These are phyloP conservation scores for Sporothrix curviconia DNA, from an alignment of 2,329 filamentous ascomycete species.

Conservation along the genomic window DNA sequence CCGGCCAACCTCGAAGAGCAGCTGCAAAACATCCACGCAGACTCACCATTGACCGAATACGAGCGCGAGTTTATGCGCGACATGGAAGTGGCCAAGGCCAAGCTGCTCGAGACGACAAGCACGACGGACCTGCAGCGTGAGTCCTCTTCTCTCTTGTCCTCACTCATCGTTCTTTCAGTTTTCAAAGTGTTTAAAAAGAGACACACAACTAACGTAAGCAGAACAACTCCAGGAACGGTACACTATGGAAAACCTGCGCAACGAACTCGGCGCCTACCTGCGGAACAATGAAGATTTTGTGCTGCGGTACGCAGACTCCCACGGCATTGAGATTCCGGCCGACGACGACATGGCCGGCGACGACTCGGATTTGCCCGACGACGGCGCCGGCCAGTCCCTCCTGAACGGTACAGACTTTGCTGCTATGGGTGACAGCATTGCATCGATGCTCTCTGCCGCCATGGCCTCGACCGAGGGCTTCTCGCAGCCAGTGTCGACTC, in stretches of 20 bases:
- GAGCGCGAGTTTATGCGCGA: constrained; percentile 18
- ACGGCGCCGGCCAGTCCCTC: not conserved
- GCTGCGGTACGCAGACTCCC: constrained; percentile 32
- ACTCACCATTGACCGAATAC: constrained; percentile 23
- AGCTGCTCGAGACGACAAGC: constrained; percentile 33
- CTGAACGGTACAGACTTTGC: not conserved
- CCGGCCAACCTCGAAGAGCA: constrained; percentile 48
- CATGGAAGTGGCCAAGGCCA: constrained; percentile 39
- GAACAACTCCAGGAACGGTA: constrained; percentile 32
- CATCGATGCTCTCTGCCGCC: constrained; percentile 14
- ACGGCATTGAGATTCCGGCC: constrained; percentile 31
- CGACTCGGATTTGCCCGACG: constrained; percentile 12
- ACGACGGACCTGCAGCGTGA: too few species aligned
- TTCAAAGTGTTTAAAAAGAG: too few species aligned
- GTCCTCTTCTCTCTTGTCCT: too few species aligned
- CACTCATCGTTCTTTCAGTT: too few species aligned
- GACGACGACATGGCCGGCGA: constrained; percentile 27
- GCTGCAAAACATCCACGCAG: constrained; percentile 31
- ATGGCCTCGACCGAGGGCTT: constrained; percentile 2
- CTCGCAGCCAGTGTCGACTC: not conserved
- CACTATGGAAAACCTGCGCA: constrained; percentile 32
- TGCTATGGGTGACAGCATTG: constrained; percentile 12
- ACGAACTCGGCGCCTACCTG: constrained; percentile 28
- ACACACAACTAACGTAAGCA: constrained; percentile 9
- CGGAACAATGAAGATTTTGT: constrained; percentile 27